Conservation (phyloP, 2,329 filamentous ascomycete species). For the Phialemonium atrogriseum region DNA sequence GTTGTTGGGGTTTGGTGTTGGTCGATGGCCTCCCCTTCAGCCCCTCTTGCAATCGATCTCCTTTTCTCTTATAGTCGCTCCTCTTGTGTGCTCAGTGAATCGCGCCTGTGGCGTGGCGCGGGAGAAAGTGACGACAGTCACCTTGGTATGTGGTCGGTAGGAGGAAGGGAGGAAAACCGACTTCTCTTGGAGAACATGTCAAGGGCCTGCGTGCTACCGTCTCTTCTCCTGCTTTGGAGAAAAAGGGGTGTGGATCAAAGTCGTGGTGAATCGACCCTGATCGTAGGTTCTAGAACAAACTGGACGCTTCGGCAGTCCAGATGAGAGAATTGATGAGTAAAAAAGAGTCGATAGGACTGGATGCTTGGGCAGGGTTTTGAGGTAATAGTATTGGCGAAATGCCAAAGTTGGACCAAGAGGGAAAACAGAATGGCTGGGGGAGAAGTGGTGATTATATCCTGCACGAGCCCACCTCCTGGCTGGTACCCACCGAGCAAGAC, state of each 20-base stretch:
- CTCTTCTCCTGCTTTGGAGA: constrained; percentile 23
- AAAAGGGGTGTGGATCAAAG: constrained; percentile 31
- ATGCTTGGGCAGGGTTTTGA: constrained; percentile 3
- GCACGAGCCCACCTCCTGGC: not conserved
- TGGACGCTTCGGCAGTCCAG: constrained; percentile 30
- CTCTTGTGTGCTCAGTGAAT: constrained; percentile 15
- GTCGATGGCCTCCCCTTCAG: constrained; percentile 7
- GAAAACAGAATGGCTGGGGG: constrained; percentile 8
- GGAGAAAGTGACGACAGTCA: constrained; percentile 43
- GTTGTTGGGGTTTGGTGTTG: constrained; percentile 5
- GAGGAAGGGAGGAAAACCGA: constrained; percentile 45
- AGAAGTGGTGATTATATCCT: not conserved
- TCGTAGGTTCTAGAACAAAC: constrained; percentile 25
- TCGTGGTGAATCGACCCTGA: constrained; percentile 24
- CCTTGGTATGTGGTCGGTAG: constrained; percentile 54
- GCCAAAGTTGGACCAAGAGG: constrained; percentile 14
- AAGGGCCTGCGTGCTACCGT: constrained; percentile 31
- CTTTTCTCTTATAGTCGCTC: constrained; percentile 10
- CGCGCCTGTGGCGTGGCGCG: constrained; percentile 40
- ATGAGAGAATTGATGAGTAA: constrained; percentile 10
- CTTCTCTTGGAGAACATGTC: constrained; percentile 51
- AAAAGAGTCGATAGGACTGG: constrained; percentile 5
- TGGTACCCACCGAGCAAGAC: not conserved
- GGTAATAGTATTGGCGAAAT: constrained; percentile 14
- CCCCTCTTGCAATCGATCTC: constrained; percentile 9